phyloP scores from a whole-genome alignment of 306 rosid species.

The Prunus persica region DNA sequence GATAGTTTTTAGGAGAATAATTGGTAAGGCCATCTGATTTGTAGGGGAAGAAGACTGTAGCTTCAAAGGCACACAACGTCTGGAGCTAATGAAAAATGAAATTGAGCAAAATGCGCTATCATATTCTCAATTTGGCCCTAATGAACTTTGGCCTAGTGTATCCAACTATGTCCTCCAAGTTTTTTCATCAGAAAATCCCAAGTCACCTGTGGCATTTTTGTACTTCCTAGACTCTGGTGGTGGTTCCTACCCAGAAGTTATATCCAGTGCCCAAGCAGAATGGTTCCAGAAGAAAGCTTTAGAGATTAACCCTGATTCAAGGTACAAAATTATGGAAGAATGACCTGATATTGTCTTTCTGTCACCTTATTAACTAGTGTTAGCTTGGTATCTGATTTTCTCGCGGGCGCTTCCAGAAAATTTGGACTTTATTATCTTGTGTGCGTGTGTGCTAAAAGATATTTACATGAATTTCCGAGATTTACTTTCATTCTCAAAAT shows the following conservation, averaged over 20 bases:
- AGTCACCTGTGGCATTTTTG: constrained; percentile 53
- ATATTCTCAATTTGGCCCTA: constrained; percentile 58
- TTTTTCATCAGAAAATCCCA: constrained; percentile 39
- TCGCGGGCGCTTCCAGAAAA: neutral
- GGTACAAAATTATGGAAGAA: constrained; percentile 36
- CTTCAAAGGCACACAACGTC: constrained; percentile 63
- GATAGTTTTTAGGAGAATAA: neutral
- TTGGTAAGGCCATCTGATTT: neutral
- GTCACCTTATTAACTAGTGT: neutral
- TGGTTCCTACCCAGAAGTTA: constrained; percentile 81
- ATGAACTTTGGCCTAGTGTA: constrained; percentile 74
- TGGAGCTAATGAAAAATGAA: constrained; percentile 62
- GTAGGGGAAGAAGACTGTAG: constrained; percentile 56
- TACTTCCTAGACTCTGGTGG: constrained; percentile 93
- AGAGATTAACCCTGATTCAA: constrained; percentile 57
- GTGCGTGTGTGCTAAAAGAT: neutral
- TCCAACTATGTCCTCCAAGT: constrained; percentile 68
- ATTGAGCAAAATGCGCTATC: constrained; percentile 39
- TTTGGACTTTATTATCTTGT: neutral
- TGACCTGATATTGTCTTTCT: neutral
- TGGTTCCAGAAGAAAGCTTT: constrained; percentile 58
- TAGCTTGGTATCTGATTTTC: neutral
- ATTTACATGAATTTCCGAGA: neutral
- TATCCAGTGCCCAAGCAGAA: constrained; percentile 61
- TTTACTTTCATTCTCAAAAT: neutral